phyloP scores from a whole-genome alignment of 1,284 basidiomycete genomes.

The Leccinum fallax region DNA sequence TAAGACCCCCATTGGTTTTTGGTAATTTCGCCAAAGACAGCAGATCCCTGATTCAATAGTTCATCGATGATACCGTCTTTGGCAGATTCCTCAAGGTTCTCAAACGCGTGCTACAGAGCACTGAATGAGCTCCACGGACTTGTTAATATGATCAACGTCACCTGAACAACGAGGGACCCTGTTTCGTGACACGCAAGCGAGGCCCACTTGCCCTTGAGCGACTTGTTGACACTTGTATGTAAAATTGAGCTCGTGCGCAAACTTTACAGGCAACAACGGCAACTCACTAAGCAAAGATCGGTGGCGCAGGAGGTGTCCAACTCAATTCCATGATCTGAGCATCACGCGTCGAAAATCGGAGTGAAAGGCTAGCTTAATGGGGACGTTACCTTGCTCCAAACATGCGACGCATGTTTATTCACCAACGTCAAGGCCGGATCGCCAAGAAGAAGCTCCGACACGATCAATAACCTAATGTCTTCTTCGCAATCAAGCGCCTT shows the following conservation, averaged over 20 bases:
- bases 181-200: slow-evolving; percentile 86
- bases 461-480: slow-evolving; percentile 75
- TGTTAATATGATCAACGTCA: slow-evolving; percentile 28
- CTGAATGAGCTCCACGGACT: slow-evolving; percentile 9
- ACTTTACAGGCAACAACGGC: background rate
- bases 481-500: slow-evolving; percentile 88
- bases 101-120: slow-evolving; percentile 71
- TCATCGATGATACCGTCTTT: slow-evolving; percentile 83
- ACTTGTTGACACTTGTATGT: slow-evolving; percentile 71
- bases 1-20: slow-evolving; percentile 87
- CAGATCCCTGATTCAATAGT: slow-evolving; percentile 67
- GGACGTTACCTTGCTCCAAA: slow-evolving; percentile 75
- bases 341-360: slow-evolving; percentile 6
- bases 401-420: slow-evolving; percentile 85
- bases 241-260: slow-evolving; percentile 8
- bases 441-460: slow-evolving; percentile 75
- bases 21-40: slow-evolving; percentile 71
- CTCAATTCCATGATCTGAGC: slow-evolving; percentile 78
- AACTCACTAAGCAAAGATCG: slow-evolving; percentile 79
- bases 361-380: slow-evolving; percentile 1
- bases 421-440: slow-evolving; percentile 81
- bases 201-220: slow-evolving; percentile 83
- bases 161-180: slow-evolving; percentile 81
- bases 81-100: slow-evolving; percentile 78
- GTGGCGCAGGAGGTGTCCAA: slow-evolving; percentile 80